A percentile compares a stretch with the other conserved stretches of the same genome.
Evolutionary conservation across 2,329 filamentous ascomycete species (phyloP).

Genomic region (Colletotrichum zoysiae): DNA sequence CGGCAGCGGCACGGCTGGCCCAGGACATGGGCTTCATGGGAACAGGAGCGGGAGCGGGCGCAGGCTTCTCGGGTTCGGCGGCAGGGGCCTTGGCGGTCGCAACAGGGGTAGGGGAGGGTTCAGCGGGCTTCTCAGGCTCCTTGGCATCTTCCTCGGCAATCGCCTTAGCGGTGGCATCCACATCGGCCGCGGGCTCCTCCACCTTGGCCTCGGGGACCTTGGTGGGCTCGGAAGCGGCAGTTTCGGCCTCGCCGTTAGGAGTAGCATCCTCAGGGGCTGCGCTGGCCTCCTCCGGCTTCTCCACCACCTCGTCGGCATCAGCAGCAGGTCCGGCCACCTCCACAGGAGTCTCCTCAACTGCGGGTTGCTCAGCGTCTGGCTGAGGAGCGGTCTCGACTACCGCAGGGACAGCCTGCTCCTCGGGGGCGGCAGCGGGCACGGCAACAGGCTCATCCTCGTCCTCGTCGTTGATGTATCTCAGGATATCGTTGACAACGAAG

Average conservation of each 20-base stretch:
- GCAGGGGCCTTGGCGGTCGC: slow-evolving; percentile 58
- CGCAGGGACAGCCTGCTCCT: slow-evolving; percentile 57
- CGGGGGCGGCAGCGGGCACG: slow-evolving; percentile 50
- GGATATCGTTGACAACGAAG: slow-evolving; percentile 98
- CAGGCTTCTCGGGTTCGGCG: slow-evolving; percentile 54
- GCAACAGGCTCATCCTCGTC: slow-evolving; percentile 76
- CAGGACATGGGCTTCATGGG: slow-evolving; percentile 77
- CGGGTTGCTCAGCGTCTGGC: slow-evolving; percentile 51
- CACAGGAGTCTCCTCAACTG: slow-evolving; percentile 47
- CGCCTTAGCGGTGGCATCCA: slow-evolving; percentile 65
- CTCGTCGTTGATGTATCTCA: slow-evolving; percentile 91
- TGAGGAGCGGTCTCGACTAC: slow-evolving; percentile 52
- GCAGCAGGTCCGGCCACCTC: slow-evolving; percentile 46
- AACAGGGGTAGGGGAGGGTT: slow-evolving; percentile 68
- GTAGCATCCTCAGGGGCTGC: slow-evolving; percentile 52
- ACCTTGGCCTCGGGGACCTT: slow-evolving; percentile 48
- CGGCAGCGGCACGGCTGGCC: slow-evolving; percentile 77
- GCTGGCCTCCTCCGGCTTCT: slow-evolving; percentile 79
- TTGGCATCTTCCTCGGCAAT: slow-evolving; percentile 67
- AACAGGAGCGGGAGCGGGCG: slow-evolving; percentile 65
- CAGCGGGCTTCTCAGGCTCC: slow-evolving; percentile 76
- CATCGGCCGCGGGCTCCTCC: slow-evolving; percentile 53
- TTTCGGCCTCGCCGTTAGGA: slow-evolving; percentile 51
- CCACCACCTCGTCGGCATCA: slow-evolving; percentile 71
- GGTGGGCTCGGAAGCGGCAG: slow-evolving; percentile 51